Percentiles rank a stretch among this genome's conserved stretches.
These are phyloP conservation scores for Pouteria glomerata DNA, from an alignment of 148 eudicot genomes.

Conservation along the genomic window DNA sequence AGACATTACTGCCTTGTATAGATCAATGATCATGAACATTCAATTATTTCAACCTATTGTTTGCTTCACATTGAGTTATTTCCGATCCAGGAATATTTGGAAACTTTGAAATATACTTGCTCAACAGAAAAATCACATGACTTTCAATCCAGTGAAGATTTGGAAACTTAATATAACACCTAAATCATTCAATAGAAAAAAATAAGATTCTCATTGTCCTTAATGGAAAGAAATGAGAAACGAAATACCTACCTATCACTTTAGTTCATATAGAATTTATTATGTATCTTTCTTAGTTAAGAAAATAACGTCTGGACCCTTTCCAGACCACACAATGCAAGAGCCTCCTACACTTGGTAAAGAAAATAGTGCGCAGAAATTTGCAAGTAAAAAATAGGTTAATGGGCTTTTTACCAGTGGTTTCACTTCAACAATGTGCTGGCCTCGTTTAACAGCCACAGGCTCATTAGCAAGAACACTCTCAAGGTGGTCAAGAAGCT, in stretches of 20 bases:
- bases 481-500: conserved; percentile 78
- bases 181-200: neutral
- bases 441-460: conserved; percentile 70
- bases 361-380: neutral
- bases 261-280: neutral
- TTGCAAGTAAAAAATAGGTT: neutral
- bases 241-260: neutral
- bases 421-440: conserved; percentile 78
- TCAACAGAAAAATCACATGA: too few relatives aligned
- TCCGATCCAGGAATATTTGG: too few relatives aligned
- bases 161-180: neutral
- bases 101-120: too few relatives aligned
- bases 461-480: conserved; percentile 88
- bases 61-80: too few relatives aligned
- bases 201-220: neutral
- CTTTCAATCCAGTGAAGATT: neutral
- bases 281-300: neutral
- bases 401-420: conserved; percentile 57
- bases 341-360: too few relatives aligned
- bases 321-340: too few relatives aligned
- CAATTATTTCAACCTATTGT: neutral
- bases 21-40: neutral
- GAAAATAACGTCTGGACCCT: too few relatives aligned
- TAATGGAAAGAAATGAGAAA: neutral
- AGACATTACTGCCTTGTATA: too few relatives aligned